Conservation (phyloP, 495 filamentous ascomycete genomes). For the Penicillium ochrochloron region DNA sequence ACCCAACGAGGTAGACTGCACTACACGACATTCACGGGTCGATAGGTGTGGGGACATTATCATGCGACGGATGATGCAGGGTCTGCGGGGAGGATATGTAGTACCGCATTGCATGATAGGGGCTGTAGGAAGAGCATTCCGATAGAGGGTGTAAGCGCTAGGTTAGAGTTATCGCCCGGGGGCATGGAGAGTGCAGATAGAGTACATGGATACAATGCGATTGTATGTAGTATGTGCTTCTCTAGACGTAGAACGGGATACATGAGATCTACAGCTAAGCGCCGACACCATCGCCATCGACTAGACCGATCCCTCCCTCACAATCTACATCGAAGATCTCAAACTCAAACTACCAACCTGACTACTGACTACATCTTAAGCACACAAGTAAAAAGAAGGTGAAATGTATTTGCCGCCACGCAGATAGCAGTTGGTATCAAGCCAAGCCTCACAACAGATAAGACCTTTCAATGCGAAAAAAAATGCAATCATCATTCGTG, state of each 20-base stretch:
- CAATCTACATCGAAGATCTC: neutral
- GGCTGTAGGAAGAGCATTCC: too few species aligned
- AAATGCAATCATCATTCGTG: constrained; percentile 17
- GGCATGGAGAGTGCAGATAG: neutral
- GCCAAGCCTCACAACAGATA: neutral
- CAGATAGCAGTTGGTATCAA: constrained; percentile 16
- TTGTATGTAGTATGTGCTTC: too few species aligned
- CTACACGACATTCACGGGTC: too few species aligned
- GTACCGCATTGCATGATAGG: neutral
- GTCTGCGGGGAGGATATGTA: neutral
- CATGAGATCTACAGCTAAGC: neutral
- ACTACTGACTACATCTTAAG: neutral
- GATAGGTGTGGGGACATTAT: neutral
- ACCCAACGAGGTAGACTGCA: neutral
- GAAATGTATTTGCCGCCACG: constrained; percentile 7
- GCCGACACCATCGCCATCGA: neutral
- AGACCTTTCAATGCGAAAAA: neutral
- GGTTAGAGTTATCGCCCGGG: too few species aligned
- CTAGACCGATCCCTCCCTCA: neutral
- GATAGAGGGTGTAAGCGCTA: too few species aligned
- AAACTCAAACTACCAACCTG: too few species aligned
- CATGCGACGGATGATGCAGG: neutral
- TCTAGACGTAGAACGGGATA: neutral
- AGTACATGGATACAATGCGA: neutral
- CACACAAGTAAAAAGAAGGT: neutral